Base-by-base conservation (phyloP, 148 eudicot genomes). In the Amaranthus cruentus region DNA sequence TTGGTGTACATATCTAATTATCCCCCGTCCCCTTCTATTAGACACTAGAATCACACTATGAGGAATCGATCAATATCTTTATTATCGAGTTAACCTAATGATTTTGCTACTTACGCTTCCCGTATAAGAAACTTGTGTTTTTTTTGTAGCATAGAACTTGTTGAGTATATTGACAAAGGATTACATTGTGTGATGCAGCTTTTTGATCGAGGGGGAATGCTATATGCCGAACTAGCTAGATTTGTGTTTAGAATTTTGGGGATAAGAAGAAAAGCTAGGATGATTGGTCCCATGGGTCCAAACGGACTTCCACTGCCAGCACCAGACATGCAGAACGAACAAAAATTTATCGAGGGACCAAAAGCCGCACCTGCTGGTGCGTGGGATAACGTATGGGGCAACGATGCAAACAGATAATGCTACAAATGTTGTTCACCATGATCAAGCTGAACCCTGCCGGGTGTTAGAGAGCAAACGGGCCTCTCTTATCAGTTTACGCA, bases 221-320 rank as follows among this genome's bases (percentile, higher is more conserved):
- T 95, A 28, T 95, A 95, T 42, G 99, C 96, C 62, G 99, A 95
- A 89, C 84, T 95, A 72, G 99, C 99, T 14, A 86, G 97, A 84
- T 95, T 95, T 82, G 99, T 86, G 54, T 83, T 95, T 55, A 88
- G 91, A 80, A 55, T 91, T 44, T 75, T 95, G 74, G 98, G 98
- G 18, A 64, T 86, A n/a, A 79, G 75, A 84, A 81, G 92, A 72
- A 87, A 82, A 76, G 71, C 91, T 7, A 84, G 81, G 65, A 86
- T 76, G 78, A 73, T 85, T 66, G 84, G 73, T 13, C 87, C 87
- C 48, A 79, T 88, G 18, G 92, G 90, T 9, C 79, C 88, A 7
- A 80, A 86, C 47, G 85, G 81, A 50, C 86, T 75, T 42, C 88
- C 87, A 6, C 86, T 87, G 66, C 86, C 90, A 55, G 84, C 76